phyloP scores from a whole-genome alignment of 306 rosid species.

The Carpinus viminea region DNA sequence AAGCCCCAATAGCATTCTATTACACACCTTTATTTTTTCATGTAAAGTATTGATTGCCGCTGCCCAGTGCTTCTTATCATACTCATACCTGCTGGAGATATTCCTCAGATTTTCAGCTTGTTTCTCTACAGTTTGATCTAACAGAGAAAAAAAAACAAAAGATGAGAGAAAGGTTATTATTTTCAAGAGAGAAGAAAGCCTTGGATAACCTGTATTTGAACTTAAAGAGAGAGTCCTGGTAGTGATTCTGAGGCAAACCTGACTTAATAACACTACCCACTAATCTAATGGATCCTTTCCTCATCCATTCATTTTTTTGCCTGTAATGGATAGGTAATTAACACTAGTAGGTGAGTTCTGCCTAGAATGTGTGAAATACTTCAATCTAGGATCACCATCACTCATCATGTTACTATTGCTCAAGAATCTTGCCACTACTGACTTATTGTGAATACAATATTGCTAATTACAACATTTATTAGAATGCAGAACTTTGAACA shows the following conservation, averaged over 20 bases:
- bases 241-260: not conserved
- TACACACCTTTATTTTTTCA: constrained; percentile 58
- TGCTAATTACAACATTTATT: not conserved
- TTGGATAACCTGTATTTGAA: constrained; percentile 12
- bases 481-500: not conserved
- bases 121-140: constrained; percentile 75
- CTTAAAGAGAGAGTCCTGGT: constrained; percentile 6
- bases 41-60: constrained; percentile 56
- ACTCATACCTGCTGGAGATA: constrained; percentile 59
- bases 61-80: constrained; percentile 66
- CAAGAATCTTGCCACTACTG: not conserved
- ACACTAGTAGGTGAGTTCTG: not conserved
- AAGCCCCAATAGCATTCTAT: constrained; percentile 9
- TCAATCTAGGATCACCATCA: not conserved
- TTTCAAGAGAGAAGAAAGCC: not conserved
- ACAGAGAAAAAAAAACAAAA: constrained; percentile 28
- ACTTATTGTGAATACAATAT: not conserved
- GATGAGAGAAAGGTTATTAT: constrained; percentile 14
- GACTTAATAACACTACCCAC: constrained; percentile 10
- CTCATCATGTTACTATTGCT: not conserved
- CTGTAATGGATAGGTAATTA: not conserved
- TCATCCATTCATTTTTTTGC: not conserved
- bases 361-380: not conserved
- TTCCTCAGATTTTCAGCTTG: constrained; percentile 64
- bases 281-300: not conserved